These are phyloP conservation scores for Lindgomyces ingoldianus DNA, from an alignment of 495 filamentous ascomycete species.

Conservation along the genomic window DNA sequence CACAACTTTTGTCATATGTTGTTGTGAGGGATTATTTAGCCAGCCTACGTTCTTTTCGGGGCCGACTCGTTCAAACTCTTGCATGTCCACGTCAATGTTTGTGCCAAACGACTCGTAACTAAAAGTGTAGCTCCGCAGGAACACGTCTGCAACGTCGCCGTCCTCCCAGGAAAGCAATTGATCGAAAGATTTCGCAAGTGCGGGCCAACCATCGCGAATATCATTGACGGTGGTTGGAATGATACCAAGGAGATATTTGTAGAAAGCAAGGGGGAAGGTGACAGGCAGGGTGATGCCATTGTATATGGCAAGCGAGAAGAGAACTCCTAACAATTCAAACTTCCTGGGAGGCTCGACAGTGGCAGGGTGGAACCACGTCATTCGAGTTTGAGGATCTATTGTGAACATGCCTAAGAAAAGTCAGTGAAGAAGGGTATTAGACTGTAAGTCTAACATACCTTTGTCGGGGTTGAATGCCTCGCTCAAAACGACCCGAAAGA, in stretches of 20 bases:
- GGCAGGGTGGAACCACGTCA: slow-evolving; percentile 85
- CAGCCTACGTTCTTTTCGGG: too few species aligned
- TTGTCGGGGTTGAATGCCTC: slow-evolving; percentile 76
- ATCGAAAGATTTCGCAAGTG: slow-evolving; percentile 70
- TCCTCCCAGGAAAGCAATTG: slow-evolving; percentile 73
- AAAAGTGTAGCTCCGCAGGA: slow-evolving; percentile 80
- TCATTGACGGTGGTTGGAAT: slow-evolving; percentile 50
- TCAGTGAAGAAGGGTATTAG: not conserved
- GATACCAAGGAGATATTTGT: slow-evolving; percentile 70
- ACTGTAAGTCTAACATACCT: slow-evolving; percentile 44
- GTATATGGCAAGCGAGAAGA: slow-evolving; percentile 88
- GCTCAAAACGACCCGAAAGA: slow-evolving; percentile 78
- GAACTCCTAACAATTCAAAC: slow-evolving; percentile 84
- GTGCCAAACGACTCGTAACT: slow-evolving; percentile 69
- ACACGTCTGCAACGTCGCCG: slow-evolving; percentile 78
- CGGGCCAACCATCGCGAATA: slow-evolving; percentile 86
- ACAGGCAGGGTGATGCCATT: slow-evolving; percentile 89
- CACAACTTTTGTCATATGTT: too few species aligned
- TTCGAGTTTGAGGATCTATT: slow-evolving; percentile 67
- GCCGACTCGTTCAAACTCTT: too few species aligned
- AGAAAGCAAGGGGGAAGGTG: slow-evolving; percentile 81
- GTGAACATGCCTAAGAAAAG: slow-evolving; percentile 59
- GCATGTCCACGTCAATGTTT: slow-evolving; percentile 59
- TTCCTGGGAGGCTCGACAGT: slow-evolving; percentile 81
- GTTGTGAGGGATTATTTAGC: too few species aligned